Evolutionary conservation across 208 protist species (phyloP), one percentile per base, ranked within the genome.

Genomic region (Leishmania guyanensis): DNA sequence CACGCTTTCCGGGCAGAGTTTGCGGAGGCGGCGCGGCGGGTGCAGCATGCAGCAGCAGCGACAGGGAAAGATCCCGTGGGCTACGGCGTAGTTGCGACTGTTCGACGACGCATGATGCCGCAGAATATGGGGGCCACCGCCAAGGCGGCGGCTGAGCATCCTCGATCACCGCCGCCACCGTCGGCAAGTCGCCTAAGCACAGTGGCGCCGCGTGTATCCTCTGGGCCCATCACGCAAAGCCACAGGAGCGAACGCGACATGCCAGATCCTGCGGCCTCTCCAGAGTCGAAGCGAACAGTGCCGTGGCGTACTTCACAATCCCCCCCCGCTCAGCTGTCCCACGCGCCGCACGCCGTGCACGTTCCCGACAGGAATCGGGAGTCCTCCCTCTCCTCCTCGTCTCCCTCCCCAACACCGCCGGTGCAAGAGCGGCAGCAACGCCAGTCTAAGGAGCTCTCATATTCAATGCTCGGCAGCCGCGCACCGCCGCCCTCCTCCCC

Each of bases 1-100:
- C 72, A 79, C 36, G 73, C 82, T 26, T 73, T 82, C 26, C 75
- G 75, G 20, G 46, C 46, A 5, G 75, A 78, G 39, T 36, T 78
- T n/a, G 16, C 22, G 1, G 75, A 78, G 22, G 75, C 58, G 20
- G 58, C 75, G 66, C 69, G 62, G 22, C 76, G 60, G n/a, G 51
- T 72, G 46, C 69, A 84, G 33, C 51, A 80, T 43, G 64, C 51
- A 53, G 75, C 64, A 10, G 65, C 58, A 0, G 60, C 43, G 54
- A 72, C 33, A 8, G 58, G 64, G 2, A 74, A 36, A 39, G 46
- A 79, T 12, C 60, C 78, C 4, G 4, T 74, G 58, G 36, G 78
- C 50, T 43, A 77, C 33, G 69, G 54, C 48, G 50, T 64, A n/a
- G 48, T 29, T 9, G 73, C 75, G 10, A 58, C 39, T 50, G 51